These are phyloP conservation scores for Proliferodiscus dingleyae DNA, from an alignment of 2,329 filamentous ascomycete genomes.

Conservation along the genomic window DNA sequence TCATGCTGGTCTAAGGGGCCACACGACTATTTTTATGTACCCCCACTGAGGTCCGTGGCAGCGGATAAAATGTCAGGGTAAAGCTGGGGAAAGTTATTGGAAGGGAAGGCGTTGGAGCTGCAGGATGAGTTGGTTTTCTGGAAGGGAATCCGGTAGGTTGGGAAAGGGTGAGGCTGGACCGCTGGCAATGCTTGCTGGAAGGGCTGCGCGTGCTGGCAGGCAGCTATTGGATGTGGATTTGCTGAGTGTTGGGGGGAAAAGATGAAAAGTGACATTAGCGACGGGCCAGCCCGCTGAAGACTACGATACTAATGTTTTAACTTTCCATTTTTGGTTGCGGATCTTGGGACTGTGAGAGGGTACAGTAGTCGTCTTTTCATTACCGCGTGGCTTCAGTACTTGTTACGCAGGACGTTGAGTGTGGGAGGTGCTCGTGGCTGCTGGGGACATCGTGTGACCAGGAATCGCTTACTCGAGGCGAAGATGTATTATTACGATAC, in stretches of 20 bases:
- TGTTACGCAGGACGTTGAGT: background rate
- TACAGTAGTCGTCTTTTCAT: no score
- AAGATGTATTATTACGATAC: background rate
- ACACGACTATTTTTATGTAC: no score
- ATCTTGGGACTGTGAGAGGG: background rate
- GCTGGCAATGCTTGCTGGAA: background rate
- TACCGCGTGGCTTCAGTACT: no score
- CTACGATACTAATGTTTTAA: background rate
- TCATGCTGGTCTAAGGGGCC: no score
- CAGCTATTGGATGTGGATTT: background rate
- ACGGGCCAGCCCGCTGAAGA: background rate
- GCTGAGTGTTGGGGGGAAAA: no score
- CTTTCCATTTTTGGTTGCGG: background rate
- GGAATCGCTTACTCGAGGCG: background rate
- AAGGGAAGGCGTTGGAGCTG: background rate
- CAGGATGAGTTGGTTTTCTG: constrained; percentile 1
- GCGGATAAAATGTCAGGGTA: background rate
- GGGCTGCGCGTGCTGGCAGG: background rate
- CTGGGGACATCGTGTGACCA: background rate
- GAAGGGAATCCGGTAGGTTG: background rate
- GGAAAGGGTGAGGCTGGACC: background rate
- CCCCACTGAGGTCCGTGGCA: background rate
- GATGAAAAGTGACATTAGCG: no score
- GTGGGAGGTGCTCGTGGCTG: background rate
- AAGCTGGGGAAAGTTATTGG: background rate